Percentiles rank a stretch among this genome's conserved stretches.
These are phyloP conservation scores for Mallotus japonicus DNA, from an alignment of 441 rosid species.

Conservation along the genomic window DNA sequence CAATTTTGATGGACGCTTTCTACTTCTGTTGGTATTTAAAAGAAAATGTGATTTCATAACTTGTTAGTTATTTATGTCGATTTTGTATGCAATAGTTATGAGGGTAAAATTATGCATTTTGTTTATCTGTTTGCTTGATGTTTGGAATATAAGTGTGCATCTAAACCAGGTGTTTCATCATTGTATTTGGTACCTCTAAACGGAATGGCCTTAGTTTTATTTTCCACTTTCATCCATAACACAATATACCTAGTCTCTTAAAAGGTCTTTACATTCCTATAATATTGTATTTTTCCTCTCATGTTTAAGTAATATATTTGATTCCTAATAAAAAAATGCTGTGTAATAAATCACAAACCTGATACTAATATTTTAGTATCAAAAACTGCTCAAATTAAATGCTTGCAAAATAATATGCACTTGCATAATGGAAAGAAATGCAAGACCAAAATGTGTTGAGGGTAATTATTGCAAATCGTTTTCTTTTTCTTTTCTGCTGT, in stretches of 20 bases:
- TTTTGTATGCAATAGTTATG: not conserved
- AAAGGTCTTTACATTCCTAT: too few relatives aligned
- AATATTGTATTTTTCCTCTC: too few relatives aligned
- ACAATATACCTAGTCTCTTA: too few relatives aligned
- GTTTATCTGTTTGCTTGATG: not conserved
- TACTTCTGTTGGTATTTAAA: too few relatives aligned
- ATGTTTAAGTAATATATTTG: too few relatives aligned
- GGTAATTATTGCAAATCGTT: not conserved
- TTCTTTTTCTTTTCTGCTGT: not conserved
- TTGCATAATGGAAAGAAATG: not conserved
- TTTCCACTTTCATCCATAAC: not conserved
- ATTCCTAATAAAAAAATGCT: too few relatives aligned
- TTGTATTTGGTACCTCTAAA: not conserved
- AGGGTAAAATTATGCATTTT: not conserved
- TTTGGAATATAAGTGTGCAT: not conserved
- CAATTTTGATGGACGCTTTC: not conserved
- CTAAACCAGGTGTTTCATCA: not conserved
- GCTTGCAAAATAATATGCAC: not conserved
- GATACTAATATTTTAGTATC: too few relatives aligned
- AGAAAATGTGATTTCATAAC: not conserved
- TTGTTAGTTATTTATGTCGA: not conserved
- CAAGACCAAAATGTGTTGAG: not conserved
- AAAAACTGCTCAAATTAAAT: too few relatives aligned
- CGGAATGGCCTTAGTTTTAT: not conserved
- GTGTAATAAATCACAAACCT: too few relatives aligned